Conservation (phyloP, 2,329 filamentous ascomycete genomes). For the Proliferodiscus dingleyae region DNA sequence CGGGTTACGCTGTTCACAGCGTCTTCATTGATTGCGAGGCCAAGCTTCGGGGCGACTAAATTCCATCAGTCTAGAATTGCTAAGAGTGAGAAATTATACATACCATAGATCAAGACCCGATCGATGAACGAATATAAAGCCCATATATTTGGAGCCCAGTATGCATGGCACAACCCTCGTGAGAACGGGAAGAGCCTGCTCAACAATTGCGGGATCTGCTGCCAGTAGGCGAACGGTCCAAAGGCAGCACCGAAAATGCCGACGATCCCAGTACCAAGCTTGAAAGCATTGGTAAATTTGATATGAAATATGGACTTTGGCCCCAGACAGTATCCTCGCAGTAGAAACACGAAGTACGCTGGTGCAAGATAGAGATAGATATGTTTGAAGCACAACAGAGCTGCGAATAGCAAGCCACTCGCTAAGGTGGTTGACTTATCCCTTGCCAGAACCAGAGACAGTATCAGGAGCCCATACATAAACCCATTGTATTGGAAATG, state of each 20-base stretch:
- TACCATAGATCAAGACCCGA: constrained; percentile 74
- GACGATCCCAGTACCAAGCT: constrained; percentile 70
- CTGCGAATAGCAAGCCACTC: constrained; percentile 80
- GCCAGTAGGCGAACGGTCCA: constrained; percentile 78
- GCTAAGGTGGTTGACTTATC: constrained; percentile 67
- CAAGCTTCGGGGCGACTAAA: constrained; percentile 74
- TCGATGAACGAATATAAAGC: constrained; percentile 93
- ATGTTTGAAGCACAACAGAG: constrained; percentile 89
- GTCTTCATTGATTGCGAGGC: constrained; percentile 64
- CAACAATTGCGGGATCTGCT: constrained; percentile 78
- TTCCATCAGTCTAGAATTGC: constrained; percentile 32
- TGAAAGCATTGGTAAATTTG: constrained; percentile 72
- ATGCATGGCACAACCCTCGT: constrained; percentile 89
- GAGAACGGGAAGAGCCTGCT: constrained; percentile 90
- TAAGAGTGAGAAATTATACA: neutral
- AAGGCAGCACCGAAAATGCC: constrained; percentile 76
- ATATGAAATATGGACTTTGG: constrained; percentile 71
- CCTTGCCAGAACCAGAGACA: constrained; percentile 79
- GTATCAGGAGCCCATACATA: constrained; percentile 84
- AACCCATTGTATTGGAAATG: constrained; percentile 99
- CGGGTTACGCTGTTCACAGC: constrained; percentile 87
- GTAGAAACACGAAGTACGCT: constrained; percentile 89
- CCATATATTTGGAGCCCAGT: constrained; percentile 98
- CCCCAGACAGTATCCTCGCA: constrained; percentile 85
- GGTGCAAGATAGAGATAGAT: constrained; percentile 96